Evolutionary conservation across 202 grass and related monocot species (phyloP).

Genomic region (Carex arenaria): DNA sequence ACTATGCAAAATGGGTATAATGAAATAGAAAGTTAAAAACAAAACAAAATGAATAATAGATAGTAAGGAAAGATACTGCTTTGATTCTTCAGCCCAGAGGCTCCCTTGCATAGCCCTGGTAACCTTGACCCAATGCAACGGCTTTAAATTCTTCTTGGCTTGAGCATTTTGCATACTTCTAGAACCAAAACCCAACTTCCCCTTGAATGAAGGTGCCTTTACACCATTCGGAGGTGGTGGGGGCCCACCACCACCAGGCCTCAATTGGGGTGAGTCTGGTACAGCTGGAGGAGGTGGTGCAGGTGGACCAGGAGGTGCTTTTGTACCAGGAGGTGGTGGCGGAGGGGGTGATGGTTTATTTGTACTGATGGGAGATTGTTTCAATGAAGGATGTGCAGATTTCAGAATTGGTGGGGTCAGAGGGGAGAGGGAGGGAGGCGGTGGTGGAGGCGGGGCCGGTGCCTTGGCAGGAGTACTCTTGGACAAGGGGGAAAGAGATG

Average conservation of each 20-base stretch:
- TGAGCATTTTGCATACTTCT: conserved; percentile 51
- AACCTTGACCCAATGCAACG: conserved; percentile 99
- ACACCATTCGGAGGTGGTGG: conserved; percentile 34
- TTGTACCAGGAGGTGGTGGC: conserved; percentile 46
- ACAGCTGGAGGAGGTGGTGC: conserved; percentile 55
- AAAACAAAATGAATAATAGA: conserved; percentile 14
- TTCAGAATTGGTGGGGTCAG: conserved; percentile 26
- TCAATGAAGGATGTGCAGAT: conserved; percentile 37
- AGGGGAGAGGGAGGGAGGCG: conserved; percentile 21
- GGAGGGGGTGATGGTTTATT: conserved; percentile 33
- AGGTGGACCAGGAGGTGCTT: conserved; percentile 46
- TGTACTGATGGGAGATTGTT: conserved; percentile 28
- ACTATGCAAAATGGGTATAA: not conserved
- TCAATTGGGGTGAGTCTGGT: conserved; percentile 4
- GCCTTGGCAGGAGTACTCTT: conserved; percentile 2
- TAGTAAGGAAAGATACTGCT: conserved; percentile 21
- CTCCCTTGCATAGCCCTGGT: conserved; percentile 98
- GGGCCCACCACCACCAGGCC: conserved; percentile 5
- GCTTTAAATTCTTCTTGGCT: conserved; percentile 83
- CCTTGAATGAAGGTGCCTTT: conserved; percentile 22
- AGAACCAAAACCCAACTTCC: conserved; percentile 35
- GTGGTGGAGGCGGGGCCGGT: conserved; percentile 10
- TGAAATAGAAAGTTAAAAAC: conserved; percentile 16
- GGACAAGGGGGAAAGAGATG: conserved; percentile 6
- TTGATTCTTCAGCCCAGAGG: conserved; percentile 68